Base-by-base conservation (phyloP, 495 filamentous ascomycete genomes). In the Aspergillus carlsbadensis region DNA sequence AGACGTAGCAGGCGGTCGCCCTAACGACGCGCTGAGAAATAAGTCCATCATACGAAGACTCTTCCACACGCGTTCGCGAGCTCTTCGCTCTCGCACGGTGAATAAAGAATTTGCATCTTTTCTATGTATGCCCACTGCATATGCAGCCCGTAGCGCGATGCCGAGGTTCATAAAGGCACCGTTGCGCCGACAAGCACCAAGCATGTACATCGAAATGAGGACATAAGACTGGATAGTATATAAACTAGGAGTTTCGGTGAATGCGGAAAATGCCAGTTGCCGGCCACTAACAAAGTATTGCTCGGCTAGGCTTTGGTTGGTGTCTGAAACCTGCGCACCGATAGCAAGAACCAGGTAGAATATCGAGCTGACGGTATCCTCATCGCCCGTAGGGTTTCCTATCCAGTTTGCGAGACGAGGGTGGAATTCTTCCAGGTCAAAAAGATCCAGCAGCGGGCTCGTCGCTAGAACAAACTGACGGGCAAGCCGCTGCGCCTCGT, bases 301-400 rank as follows among this genome's bases (percentile, higher is more conserved):
- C 49, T 79, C 76, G 3, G 80, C 76, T 8, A 64, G 17, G 4
- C 55, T 69, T 29, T 72, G 71, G 53, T 70, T 65, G 42, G 75
- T 76, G 53, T 81, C 71, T n/a, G 73, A 70, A 29, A 76, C 76
- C 48, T 84, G 82, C n/a, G 80, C 78, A 4, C 82, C 83, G 42
- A 86, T 82, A 21, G 83, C 83, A 6, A 86, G 70, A 11, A 85
- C 79, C 3, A 85, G 70, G 51, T 84, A 84, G 61, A 84, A 75
- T 26, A 82, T 80, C 10, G 80, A 80, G 35, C 78, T 80, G 18
- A 75, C 66, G 6, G 72, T 74, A 35, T 81, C 74, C 48, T 69
- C 70, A 39, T 76, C 71, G 3, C 73, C 73, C 0, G 68, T 61
- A 1, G 73, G 73, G 24, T 76, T 73, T 17, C 62, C 70, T n/a